These are phyloP conservation scores for Rhizodiscina lignyota DNA, from an alignment of 495 filamentous ascomycete genomes.

Conservation along the genomic window DNA sequence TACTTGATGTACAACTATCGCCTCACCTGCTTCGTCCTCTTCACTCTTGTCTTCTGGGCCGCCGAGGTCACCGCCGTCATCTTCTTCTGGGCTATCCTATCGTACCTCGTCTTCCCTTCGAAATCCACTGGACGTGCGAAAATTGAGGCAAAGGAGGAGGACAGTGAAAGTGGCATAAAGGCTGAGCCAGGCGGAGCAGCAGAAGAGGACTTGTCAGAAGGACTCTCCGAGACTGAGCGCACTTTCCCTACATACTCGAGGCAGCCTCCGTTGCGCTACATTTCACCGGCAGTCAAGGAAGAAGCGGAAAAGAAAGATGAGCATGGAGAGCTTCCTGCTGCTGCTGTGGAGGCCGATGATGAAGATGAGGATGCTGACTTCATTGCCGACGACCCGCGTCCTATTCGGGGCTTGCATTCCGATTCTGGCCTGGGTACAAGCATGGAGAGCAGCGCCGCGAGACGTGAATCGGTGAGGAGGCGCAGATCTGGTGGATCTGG, in stretches of 20 bases:
- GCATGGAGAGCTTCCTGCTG: slow-evolving; percentile 3
- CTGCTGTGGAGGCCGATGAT: slow-evolving; percentile 21
- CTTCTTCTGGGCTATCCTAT: slow-evolving; percentile 39
- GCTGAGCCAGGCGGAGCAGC: no score
- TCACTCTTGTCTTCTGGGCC: slow-evolving; percentile 56
- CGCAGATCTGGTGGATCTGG: neutral
- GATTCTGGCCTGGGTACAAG: slow-evolving; percentile 26
- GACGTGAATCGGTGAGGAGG: neutral
- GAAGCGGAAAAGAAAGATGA: slow-evolving; percentile 11
- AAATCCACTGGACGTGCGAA: slow-evolving; percentile 1
- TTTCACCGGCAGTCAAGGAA: slow-evolving; percentile 10
- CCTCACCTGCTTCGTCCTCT: slow-evolving; percentile 46
- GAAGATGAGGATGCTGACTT: slow-evolving; percentile 22
- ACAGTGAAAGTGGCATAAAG: slow-evolving; percentile 4
- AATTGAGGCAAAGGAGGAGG: slow-evolving; percentile 7
- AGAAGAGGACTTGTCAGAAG: slow-evolving; percentile 1
- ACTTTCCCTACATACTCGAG: slow-evolving; percentile 39
- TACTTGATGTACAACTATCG: slow-evolving; percentile 64
- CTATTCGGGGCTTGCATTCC: neutral
- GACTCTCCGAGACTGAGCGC: slow-evolving; percentile 29
- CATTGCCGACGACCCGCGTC: slow-evolving; percentile 4
- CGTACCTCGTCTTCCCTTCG: slow-evolving; percentile 9
- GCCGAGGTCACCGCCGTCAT: slow-evolving; percentile 45
- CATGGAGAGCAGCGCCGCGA: slow-evolving; percentile 17
- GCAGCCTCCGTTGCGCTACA: slow-evolving; percentile 31